Percentiles rank a stretch among this genome's conserved stretches.
phyloP scores from a whole-genome alignment of 2,329 filamentous ascomycete genomes.

The Pezicula carpinea region DNA sequence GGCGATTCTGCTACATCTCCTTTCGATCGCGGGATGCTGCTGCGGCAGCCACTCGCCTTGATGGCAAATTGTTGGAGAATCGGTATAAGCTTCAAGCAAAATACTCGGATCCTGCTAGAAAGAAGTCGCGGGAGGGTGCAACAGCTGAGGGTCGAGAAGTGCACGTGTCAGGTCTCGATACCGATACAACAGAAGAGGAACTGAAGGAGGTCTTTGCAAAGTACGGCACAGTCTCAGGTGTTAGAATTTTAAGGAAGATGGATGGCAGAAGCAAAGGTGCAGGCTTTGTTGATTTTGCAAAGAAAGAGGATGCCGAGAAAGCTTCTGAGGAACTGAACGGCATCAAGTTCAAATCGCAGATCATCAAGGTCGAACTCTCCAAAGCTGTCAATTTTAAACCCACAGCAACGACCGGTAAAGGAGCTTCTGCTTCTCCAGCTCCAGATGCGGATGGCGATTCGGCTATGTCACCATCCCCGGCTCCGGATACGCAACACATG shows the following conservation, averaged over 20 bases:
- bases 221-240: constrained; percentile 69
- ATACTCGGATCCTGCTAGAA: constrained; percentile 76
- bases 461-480: constrained; percentile 26
- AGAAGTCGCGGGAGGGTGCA: constrained; percentile 74
- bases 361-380: constrained; percentile 62
- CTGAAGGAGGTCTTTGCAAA: constrained; percentile 66
- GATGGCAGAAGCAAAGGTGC: constrained; percentile 70
- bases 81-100: constrained; percentile 68
- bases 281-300: constrained; percentile 74
- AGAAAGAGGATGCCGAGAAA: constrained; percentile 64
- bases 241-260: constrained; percentile 66
- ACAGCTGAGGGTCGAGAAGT: constrained; percentile 85
- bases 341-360: constrained; percentile 62
- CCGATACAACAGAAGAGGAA: constrained; percentile 59
- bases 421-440: constrained; percentile 28
- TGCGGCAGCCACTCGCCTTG: constrained; percentile 64
- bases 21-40: constrained; percentile 69
- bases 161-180: constrained; percentile 67
- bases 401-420: constrained; percentile 39
- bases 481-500: constrained; percentile 14
- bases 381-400: constrained; percentile 52
- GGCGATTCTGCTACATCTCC: constrained; percentile 95
- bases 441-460: constrained; percentile 29
- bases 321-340: constrained; percentile 62
- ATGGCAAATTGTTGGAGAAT: constrained; percentile 66